A percentile compares a stretch with the other conserved stretches of the same genome.
Conservation (phyloP, 73 alveolate genomes). For the Paramecium primaurelia region DNA sequence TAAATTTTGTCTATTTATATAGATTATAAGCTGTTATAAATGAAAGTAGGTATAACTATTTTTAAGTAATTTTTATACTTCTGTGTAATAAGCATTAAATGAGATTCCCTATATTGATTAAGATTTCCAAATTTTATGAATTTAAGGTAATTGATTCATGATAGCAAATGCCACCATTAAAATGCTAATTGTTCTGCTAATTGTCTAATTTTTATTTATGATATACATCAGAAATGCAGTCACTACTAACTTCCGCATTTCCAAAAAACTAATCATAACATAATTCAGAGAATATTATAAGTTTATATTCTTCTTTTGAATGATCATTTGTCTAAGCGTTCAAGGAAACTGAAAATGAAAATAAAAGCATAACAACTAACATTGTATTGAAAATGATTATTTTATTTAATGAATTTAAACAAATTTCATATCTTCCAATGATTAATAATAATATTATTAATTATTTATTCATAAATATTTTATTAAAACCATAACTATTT, state of each 20-base stretch:
- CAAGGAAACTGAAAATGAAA: background rate
- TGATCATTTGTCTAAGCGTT: background rate
- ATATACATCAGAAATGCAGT: background rate
- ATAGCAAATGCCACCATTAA: background rate
- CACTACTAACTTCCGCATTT: background rate
- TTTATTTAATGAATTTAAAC: background rate
- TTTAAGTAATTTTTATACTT: background rate
- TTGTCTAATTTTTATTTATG: background rate
- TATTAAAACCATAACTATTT: background rate
- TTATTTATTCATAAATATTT: background rate
- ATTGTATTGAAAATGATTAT: background rate
- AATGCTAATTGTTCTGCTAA: background rate
- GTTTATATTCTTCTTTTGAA: background rate
- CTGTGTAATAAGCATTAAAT: slow-evolving; percentile 9
- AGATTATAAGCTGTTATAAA: background rate
- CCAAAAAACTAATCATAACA: background rate
- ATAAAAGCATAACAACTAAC: background rate
- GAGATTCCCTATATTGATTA: slow-evolving; percentile 5
- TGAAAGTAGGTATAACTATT: background rate
- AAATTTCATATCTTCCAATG: background rate
- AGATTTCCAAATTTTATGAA: background rate
- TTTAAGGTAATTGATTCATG: background rate
- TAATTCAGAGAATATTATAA: background rate
- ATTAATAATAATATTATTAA: background rate
- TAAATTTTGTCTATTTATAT: background rate